Evolutionary conservation across 179 eudicot genomes (phyloP), one percentile per base, ranked within the genome.

Genomic region (Beta corolliflora): DNA sequence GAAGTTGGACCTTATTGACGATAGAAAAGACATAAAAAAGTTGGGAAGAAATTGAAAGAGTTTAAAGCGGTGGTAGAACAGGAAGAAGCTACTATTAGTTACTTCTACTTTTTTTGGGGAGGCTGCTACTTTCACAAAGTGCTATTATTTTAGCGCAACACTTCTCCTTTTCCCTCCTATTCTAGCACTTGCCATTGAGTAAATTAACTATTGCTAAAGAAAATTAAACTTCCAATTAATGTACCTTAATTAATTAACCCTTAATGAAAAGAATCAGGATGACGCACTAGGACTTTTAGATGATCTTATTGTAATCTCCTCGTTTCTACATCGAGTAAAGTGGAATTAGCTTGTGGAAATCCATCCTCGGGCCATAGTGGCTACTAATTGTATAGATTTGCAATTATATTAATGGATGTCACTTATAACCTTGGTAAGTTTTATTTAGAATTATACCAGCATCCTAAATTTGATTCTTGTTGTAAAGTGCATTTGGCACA

Each of bases 291-390:
- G 23, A 56, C 23, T 25, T 55, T 55, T 23, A 21, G 23, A 10
- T 54, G 64, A 54, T 55, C 48, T 67, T 15, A 16, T 36, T 1
- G 48, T 67, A 18, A 23, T 23, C 23, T 12, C 23, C 0, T 63
- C n/a, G 67, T 63, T 63, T 23, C 5, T 63, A 63, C 23, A 12
- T 23, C 19, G 23, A 73, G 78, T 29, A 18, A 63, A 73, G 65
- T 80, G 82, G 82, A 61, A 61, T 55, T 63, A 55, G 65, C 31
- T 19, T 64, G 45, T 80, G 83, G 83, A 74, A 7, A 52, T 80
- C 83, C 83, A 80, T 63, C 31, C 16, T 29, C 16, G 52, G 16
- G 29, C 31, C 18, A 65, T 9, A 66, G 21, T 78, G 74, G 66
- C 61, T 14, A 11, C 60, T 52, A 48, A 31, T 67, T 68, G 44